Conservation (phyloP, 257 asterid genomes). For the Vinca minor region DNA sequence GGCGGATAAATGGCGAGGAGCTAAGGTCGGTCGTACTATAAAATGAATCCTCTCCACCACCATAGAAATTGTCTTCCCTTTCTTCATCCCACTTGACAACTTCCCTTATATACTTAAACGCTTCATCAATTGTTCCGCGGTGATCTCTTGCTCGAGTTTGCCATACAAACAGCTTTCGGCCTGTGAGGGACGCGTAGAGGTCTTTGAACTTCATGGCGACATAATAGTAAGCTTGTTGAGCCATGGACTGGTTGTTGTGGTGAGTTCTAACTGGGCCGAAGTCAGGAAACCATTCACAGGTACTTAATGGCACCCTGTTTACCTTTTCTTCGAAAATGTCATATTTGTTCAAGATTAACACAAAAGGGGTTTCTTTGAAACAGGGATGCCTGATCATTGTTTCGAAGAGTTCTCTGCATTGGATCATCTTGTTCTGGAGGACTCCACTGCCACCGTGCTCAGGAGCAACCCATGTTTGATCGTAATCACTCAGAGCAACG, state of each 20-base stretch:
- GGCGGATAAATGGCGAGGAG: conserved; percentile 43
- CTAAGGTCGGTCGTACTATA: conserved; percentile 85
- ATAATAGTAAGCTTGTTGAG: conserved; percentile 82
- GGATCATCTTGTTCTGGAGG: conserved; percentile 77
- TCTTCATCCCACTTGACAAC: conserved; percentile 91
- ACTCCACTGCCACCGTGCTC: conserved; percentile 31
- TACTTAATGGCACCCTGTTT: conserved; percentile 44
- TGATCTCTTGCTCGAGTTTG: conserved; percentile 78
- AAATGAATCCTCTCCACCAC: conserved; percentile 66
- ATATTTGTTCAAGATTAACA: conserved; percentile 71
- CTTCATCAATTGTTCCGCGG: conserved; percentile 64
- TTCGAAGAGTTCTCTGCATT: conserved; percentile 63
- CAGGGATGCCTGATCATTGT: conserved; percentile 62
- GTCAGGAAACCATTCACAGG: conserved; percentile 79
- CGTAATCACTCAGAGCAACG: conserved; percentile 70
- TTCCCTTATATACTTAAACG: conserved; percentile 73
- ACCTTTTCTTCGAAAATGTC: conserved; percentile 81
- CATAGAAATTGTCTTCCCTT: conserved; percentile 50
- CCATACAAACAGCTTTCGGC: conserved; percentile 74
- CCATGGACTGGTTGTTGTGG: conserved; percentile 61
- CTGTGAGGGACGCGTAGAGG: conserved; percentile 55
- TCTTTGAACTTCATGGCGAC: conserved; percentile 93
- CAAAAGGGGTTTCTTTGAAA: conserved; percentile 73
- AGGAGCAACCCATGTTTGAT: conserved; percentile 49
- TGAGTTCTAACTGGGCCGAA: conserved; percentile 65